Conservation (phyloP, 1,139 yeast species). For the Kurtzmaniella quercitrusa region DNA sequence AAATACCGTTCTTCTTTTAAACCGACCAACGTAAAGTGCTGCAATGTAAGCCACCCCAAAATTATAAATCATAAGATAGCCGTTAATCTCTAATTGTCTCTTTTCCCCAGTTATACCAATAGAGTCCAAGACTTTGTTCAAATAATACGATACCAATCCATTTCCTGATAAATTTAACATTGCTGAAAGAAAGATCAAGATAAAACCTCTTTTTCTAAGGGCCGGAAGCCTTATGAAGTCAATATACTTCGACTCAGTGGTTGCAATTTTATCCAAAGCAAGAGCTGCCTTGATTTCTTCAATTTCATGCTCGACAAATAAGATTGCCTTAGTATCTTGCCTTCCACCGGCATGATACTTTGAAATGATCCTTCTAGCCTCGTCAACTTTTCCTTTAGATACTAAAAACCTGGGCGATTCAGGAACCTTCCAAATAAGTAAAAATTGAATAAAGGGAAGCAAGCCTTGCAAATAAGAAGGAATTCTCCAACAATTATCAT, state of each 20-base stretch:
- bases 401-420: constrained; percentile 47
- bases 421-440: constrained; percentile 34
- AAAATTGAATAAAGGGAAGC: constrained; percentile 25
- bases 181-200: constrained; percentile 27
- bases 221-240: constrained; percentile 33
- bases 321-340: constrained; percentile 24
- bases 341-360: constrained; percentile 38
- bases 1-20: constrained; percentile 47
- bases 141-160: constrained; percentile 49
- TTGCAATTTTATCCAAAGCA: constrained; percentile 26
- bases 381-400: constrained; percentile 30
- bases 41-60: constrained; percentile 30
- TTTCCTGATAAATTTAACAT: constrained; percentile 51
- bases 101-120: constrained; percentile 44
- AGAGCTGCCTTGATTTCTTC: constrained; percentile 41
- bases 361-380: constrained; percentile 39
- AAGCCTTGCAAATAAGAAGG: constrained; percentile 45
- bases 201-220: constrained; percentile 43
- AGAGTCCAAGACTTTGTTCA: constrained; percentile 43
- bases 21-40: constrained; percentile 25
- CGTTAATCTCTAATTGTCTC: constrained; percentile 47
- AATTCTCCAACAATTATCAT: constrained; percentile 38
- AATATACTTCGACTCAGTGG: constrained; percentile 22
- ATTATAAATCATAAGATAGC: constrained; percentile 40
- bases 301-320: constrained; percentile 41